Evolutionary conservation across 352 stramenopile genomes (phyloP).

Genomic region (Stramenopiles sp.): DNA sequence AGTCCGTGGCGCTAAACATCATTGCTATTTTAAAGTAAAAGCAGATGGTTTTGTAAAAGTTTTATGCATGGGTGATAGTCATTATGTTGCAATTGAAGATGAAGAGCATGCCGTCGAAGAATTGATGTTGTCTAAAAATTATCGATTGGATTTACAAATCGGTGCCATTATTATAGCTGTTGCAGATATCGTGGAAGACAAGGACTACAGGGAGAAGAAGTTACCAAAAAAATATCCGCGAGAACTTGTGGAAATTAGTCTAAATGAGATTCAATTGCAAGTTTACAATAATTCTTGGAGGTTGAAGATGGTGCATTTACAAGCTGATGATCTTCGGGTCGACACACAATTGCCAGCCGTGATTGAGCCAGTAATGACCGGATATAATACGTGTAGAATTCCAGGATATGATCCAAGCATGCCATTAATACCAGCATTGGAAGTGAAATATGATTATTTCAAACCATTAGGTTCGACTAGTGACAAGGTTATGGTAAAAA

Average conservation of each 20-base stretch:
- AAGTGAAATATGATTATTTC: neutral
- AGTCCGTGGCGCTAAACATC: neutral
- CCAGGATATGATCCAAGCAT: neutral
- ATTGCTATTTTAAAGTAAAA: neutral
- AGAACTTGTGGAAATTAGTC: neutral
- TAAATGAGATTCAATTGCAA: neutral
- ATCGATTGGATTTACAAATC: neutral
- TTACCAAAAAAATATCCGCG: too few relatives aligned
- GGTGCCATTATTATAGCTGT: neutral
- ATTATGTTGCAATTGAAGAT: neutral
- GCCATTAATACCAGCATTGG: neutral
- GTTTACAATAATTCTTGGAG: neutral
- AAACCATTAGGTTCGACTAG: neutral
- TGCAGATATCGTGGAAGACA: neutral
- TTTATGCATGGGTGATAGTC: neutral
- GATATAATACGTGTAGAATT: neutral
- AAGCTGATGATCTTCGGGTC: neutral
- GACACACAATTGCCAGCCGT: neutral
- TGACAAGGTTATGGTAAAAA: neutral
- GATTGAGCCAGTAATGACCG: neutral
- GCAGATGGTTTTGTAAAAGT: neutral
- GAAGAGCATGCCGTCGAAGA: neutral
- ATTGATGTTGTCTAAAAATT: neutral
- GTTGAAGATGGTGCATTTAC: neutral
- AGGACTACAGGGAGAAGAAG: too few relatives aligned